Evolutionary conservation across 768 basidiomycete species (phyloP).

Genomic region (Xanthoconium stramineum): DNA sequence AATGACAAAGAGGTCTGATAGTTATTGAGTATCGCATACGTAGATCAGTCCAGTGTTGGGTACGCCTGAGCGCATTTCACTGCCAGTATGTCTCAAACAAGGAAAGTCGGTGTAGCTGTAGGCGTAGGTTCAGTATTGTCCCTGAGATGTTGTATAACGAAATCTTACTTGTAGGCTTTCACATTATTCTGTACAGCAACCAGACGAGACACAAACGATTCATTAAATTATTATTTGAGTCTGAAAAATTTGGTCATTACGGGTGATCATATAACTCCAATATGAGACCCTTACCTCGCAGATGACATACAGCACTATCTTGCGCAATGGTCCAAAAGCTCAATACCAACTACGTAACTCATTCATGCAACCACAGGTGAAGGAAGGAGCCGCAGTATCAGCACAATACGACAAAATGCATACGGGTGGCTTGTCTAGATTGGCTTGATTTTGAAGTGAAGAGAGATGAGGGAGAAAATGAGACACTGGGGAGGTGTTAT

Average conservation of each 20-base stretch:
- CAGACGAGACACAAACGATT: conserved; percentile 1
- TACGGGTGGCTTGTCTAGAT: conserved; percentile 47
- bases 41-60: background rate
- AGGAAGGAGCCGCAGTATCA: background rate
- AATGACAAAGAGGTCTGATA: background rate
- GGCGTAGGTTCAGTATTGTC: background rate
- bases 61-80: background rate
- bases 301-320: conserved; percentile 24
- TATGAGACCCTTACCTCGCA: conserved; percentile 14
- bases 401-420: background rate
- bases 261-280: background rate
- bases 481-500: conserved; percentile 62
- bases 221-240: conserved; percentile 8
- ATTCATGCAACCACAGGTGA: conserved; percentile 4
- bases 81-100: background rate
- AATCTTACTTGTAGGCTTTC: conserved; percentile 3
- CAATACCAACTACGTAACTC: conserved; percentile 7
- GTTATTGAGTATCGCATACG: background rate
- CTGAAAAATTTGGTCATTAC: conserved; percentile 10
- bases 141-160: background rate
- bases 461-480: conserved; percentile 95
- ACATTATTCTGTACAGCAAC: background rate
- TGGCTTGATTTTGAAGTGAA: conserved; percentile 99
- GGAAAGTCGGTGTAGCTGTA: background rate
- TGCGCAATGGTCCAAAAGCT: conserved; percentile 16